Evolutionary conservation across 768 basidiomycete genomes (phyloP), one percentile per base, ranked within the genome.

Genomic region (Podaxis sp.): DNA sequence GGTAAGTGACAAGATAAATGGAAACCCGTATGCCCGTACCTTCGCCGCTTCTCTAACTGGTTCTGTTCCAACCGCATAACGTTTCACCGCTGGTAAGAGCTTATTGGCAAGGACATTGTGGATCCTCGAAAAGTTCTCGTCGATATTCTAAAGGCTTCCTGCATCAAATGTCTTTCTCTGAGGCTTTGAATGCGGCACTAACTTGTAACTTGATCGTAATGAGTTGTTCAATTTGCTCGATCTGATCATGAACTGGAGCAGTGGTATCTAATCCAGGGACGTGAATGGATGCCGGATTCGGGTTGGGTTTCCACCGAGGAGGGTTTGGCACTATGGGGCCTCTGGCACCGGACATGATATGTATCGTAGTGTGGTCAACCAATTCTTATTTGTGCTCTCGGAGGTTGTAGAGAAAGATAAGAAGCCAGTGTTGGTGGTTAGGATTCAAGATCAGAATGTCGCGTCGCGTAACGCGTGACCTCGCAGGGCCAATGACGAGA

Each of bases 181-280:
- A n/a, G 22, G 11, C 38, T 63, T 17, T 24, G 28, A 46, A 30
- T 26, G 24, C 30, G 39, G 61, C 8, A 59, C 73, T 66, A 60
- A 90, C 93, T 84, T 96, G 95, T 11, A 99, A 80, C 67, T 95
- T 90, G 57, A 95, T 82, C 8, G 96, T 95, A 65, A 96, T 96
- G 69, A 96, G 82, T 72, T 97, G 96, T 74, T 99, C 96, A 63
- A 97, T 93, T 75, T 96, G 93, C 70, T 96, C 94, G 59, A 95
- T 89, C 77, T 97, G 95, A 69, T 89, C 93, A 63, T 83, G 83
- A 26, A 87, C 77, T 22, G 90, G 80, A 24, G 90, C 89, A 9
- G 77, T 79, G 0, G 82, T 84, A 68, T 94, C 89, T 40, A 94
- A 79, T 0, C 92, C 92, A 7, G 90, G 87, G 2, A 93, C 79